Evolutionary conservation across 805 yeast species (phyloP), one percentile per base, ranked within the genome.

Genomic region (Spathaspora arborariae): DNA sequence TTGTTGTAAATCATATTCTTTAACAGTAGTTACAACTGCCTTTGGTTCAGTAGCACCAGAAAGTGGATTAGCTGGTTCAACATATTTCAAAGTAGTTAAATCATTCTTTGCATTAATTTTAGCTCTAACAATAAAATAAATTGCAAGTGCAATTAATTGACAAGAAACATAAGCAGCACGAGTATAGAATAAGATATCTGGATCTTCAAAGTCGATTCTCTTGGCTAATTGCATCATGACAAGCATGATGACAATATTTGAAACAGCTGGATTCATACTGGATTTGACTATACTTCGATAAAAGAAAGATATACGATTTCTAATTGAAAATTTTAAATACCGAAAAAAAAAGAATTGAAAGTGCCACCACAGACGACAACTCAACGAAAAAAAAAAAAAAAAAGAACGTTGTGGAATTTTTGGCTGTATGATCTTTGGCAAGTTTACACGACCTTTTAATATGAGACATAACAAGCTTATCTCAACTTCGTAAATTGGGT

Each of bases 221-320:
- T 89, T 88, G 53, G 97, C 82, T 53, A 90, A 86, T 70, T 90
- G 97, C 96, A 91, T 92, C 88, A 89, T 88, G 76, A 81, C 86
- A 64, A 91, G 83, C 97, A 91, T 92, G 79, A 94, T 73, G 58
- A 78, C 87, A 58, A 94, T 69, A 74, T 92, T 91, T 55, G 89
- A 70, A 56, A 91, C 72, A 55, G 96, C 95, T 39, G 98, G 94
- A 66, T 88, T 89, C 94, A 92, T 85, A 10, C 36, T 39, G 35
- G 44, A n/a, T 37, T 18, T 10, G 5, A 19, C 3, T 30, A 24
- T 30, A 30, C 15, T 6, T 24, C 11, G n/a, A 16, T 30, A n/a
- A 30, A 30, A 30, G 35, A 30, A 30, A 3, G 35, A 10, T 24
- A 30, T 30, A 30, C 35, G 35, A 30, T 13, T n/a, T 6, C 10